These are phyloP conservation scores for Ascochyta koolunga DNA, from an alignment of 2,329 filamentous ascomycete genomes.

Conservation along the genomic window DNA sequence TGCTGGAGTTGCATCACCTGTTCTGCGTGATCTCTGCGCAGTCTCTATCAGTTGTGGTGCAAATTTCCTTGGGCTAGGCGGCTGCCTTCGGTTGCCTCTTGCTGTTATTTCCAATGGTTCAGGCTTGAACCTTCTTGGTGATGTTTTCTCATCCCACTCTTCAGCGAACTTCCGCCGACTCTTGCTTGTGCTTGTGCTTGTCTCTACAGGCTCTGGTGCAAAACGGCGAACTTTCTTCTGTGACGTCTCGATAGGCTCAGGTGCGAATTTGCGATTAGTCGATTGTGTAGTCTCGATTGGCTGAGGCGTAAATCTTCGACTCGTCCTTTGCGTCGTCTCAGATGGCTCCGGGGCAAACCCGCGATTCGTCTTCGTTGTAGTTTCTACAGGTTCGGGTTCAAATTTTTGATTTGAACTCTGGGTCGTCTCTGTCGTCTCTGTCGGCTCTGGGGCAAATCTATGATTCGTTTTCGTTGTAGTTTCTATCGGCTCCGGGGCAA, in stretches of 20 bases:
- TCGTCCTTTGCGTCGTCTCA: constrained; percentile 46
- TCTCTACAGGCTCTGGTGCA: constrained; percentile 37
- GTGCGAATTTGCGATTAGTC: constrained; percentile 58
- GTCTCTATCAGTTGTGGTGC: constrained; percentile 83
- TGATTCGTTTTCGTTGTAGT: constrained; percentile 34
- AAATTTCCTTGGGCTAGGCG: constrained; percentile 59
- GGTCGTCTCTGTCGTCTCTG: constrained; percentile 77
- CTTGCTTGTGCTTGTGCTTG: constrained; percentile 25
- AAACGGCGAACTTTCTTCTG: constrained; percentile 51
- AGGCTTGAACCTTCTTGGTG: constrained; percentile 35
- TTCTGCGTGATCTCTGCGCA: constrained; percentile 71
- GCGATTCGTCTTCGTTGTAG: constrained; percentile 34
- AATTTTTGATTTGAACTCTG: constrained; percentile 57
- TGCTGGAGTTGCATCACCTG: constrained; percentile 67
- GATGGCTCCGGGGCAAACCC: constrained; percentile 32
- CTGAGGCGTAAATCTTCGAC: constrained; percentile 67
- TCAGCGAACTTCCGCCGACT: constrained; percentile 38
- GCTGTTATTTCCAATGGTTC: constrained; percentile 38
- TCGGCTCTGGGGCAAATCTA: constrained; percentile 71
- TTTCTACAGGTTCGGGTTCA: constrained; percentile 49
- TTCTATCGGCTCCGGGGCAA: constrained; percentile 40
- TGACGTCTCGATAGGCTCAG: constrained; percentile 47
- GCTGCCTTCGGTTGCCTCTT: constrained; percentile 30
- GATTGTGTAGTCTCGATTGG: constrained; percentile 71
- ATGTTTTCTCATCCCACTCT: constrained; percentile 33